Conservation (phyloP, 176 grass and related monocot species). For the Typha latifolia region DNA sequence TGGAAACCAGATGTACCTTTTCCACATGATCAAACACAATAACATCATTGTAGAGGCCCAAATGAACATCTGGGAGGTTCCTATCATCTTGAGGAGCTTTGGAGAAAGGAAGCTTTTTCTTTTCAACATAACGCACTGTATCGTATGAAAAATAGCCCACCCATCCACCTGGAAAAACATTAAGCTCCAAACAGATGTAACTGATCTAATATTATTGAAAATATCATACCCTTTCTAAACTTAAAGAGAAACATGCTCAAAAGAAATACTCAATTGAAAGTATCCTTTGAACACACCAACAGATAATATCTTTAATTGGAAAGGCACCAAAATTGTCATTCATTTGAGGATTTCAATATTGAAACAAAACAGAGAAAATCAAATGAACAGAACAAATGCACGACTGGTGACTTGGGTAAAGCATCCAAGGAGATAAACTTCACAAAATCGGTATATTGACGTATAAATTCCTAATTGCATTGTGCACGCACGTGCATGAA, state of each 20-base stretch:
- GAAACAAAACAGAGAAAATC: too few relatives aligned
- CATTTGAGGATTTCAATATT: too few relatives aligned
- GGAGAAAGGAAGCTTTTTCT: conserved; percentile 78
- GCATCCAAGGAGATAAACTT: background rate
- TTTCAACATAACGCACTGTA: conserved; percentile 75
- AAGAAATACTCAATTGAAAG: too few relatives aligned
- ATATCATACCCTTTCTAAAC: too few relatives aligned
- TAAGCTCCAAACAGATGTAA: background rate
- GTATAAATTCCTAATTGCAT: background rate
- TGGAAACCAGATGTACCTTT: conserved; percentile 31
- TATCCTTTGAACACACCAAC: too few relatives aligned
- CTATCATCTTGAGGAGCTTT: conserved; percentile 62
- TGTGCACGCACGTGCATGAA: background rate
- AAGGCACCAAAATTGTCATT: too few relatives aligned
- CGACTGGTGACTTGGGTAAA: too few relatives aligned
- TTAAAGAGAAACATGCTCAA: too few relatives aligned
- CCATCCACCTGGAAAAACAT: conserved; percentile 52
- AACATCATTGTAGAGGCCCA: conserved; percentile 75
- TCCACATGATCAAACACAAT: conserved; percentile 84
- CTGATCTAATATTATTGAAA: too few relatives aligned
- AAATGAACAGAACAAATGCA: background rate
- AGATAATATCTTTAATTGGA: too few relatives aligned
- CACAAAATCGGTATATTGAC: background rate
- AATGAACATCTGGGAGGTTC: conserved; percentile 67
- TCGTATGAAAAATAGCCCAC: conserved; percentile 89